A percentile compares a stretch with the other conserved stretches of the same genome.
These are phyloP conservation scores for Pyricularia pennisetigena DNA, from an alignment of 2,329 filamentous ascomycete species.

Conservation along the genomic window DNA sequence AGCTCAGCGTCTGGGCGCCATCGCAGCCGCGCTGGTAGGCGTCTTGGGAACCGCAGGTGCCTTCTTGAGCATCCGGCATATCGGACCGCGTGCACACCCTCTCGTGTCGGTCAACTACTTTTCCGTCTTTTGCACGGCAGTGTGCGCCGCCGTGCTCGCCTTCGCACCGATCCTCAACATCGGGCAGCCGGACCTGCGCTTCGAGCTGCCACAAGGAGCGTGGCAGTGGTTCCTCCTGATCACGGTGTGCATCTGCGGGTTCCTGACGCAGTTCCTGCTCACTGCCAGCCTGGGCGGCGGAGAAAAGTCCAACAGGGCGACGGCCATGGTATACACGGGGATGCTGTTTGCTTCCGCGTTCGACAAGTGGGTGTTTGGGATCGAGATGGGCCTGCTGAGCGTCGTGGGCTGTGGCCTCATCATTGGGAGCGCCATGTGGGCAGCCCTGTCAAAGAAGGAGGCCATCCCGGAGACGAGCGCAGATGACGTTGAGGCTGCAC, in stretches of 20 bases:
- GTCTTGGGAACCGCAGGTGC: slow-evolving; percentile 68
- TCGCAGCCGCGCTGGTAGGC: slow-evolving; percentile 52
- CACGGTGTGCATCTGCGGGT: slow-evolving; percentile 63
- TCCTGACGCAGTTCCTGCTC: slow-evolving; percentile 78
- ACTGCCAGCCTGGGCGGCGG: slow-evolving; percentile 60
- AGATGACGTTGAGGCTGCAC: slow-evolving; percentile 26
- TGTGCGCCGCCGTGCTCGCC: slow-evolving; percentile 52
- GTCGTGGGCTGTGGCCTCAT: slow-evolving; percentile 41
- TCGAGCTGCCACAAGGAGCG: slow-evolving; percentile 27
- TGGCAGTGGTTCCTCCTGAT: slow-evolving; percentile 58
- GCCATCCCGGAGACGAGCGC: slow-evolving; percentile 11
- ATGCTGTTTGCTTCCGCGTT: slow-evolving; percentile 46
- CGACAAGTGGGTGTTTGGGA: slow-evolving; percentile 42
- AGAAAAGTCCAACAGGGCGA: slow-evolving; percentile 53
- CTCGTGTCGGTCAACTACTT: slow-evolving; percentile 86
- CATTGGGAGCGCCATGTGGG: slow-evolving; percentile 41
- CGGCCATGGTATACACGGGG: slow-evolving; percentile 48
- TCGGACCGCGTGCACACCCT: slow-evolving; percentile 70
- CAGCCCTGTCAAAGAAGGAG: slow-evolving; percentile 32
- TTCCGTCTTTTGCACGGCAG: slow-evolving; percentile 56
- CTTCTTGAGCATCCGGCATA: slow-evolving; percentile 67
- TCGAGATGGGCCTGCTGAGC: slow-evolving; percentile 38
- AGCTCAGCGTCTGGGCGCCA: slow-evolving; percentile 12
- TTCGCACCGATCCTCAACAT: slow-evolving; percentile 34
- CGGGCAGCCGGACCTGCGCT: slow-evolving; percentile 33